Base-by-base conservation (phyloP, 805 yeast genomes). In the Starmerella floris region DNA sequence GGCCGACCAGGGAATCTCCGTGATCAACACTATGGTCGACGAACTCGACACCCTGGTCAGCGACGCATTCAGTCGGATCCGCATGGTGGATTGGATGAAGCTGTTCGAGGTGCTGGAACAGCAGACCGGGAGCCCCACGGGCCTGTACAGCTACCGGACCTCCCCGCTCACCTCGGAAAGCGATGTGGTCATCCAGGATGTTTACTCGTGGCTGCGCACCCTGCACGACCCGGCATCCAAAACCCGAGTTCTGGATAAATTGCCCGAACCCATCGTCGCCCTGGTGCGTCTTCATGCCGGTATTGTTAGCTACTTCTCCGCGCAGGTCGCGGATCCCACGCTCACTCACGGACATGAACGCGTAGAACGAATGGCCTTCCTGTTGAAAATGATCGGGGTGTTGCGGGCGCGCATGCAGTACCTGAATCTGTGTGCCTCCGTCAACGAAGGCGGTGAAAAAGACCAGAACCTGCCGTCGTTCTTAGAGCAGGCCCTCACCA, bases 11-110 rank as follows among this genome's bases (percentile, higher is more conserved):
- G 51, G 49, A 2, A 32, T 46, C 9, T 46, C 39, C 2, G 40
- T 45, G 4, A 69, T 84, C 45, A 77, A 78, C 45, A 62, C 66
- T 38, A 79, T 83, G 61, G 66, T 83, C 20, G 71, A 70, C 42
- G 69, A 70, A 36, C 59, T 87, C 45, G 88, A 87, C 60, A 64
- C 67, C 16, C 63, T 83, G 5, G 68, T 82, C 23, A 64, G 71
- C 2, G 69, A 72, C 3, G 66, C 79, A 26, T 76, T 79, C 56
- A 65, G 62, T 23, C 69, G 74, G 10, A 69, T 79, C 27, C 69
- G 74, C 11, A 59, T 75, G 11, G 73, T 72, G 46, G 94, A 87
- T 52, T 88, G 96, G 95, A 66, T 83, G 40, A 70, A 71, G 42
- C 72, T 79, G 3, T 81, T 74, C 57, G 88, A 83, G 54, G 62